Base-by-base conservation (phyloP, 192 early-diverging fungal genomes). In the Podila clonocystis region DNA sequence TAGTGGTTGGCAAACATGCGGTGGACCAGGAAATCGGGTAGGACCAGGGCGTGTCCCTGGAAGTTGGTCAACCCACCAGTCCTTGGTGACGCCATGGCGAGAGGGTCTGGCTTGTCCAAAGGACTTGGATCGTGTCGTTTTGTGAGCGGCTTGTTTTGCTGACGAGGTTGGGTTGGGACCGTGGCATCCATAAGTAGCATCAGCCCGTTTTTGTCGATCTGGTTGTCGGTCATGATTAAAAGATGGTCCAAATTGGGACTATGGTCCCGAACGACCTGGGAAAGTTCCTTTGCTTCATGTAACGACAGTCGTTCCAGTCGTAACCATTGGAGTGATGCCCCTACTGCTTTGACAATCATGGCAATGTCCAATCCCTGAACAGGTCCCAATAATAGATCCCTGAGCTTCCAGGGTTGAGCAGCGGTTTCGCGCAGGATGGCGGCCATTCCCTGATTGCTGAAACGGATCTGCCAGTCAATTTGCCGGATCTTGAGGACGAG, bases 401-500 rank as follows among this genome's bases (percentile, higher is more conserved):
- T 55, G n/a, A 55, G 52, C 24, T 55, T 55, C 52, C 52, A 55
- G 3, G 52, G 20, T 6, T 55, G 52, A 24, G 52, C 9, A 9
- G 52, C 5, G n/a, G 52, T 24, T 55, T 55, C 52, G n/a, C n/a
- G 9, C 9, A 55, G 52, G 24, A 55, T 55, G 52, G 52, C 52
- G 1, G 52, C 52, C 52, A 55, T 55, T 55, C 26, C 52, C 24
- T 55, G 52, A 11, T 55, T 55, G 52, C 52, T 55, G 20, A 55
- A 12, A 55, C n/a, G 20, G 52, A 55, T 55, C 24, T 55, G 52
- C 52, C 52, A 55, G 52, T 55, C 52, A 11, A 55, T 11, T 26
- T 55, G 52, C 24, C 52, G 52, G 52, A 55, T 55, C 52, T 55
- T 55, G 52, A 55, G 52, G 22, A 55, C 24, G 52, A 55, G 52